These are phyloP conservation scores for Mortierella claussenii DNA, from an alignment of 192 early-diverging fungal species.

Conservation along the genomic window DNA sequence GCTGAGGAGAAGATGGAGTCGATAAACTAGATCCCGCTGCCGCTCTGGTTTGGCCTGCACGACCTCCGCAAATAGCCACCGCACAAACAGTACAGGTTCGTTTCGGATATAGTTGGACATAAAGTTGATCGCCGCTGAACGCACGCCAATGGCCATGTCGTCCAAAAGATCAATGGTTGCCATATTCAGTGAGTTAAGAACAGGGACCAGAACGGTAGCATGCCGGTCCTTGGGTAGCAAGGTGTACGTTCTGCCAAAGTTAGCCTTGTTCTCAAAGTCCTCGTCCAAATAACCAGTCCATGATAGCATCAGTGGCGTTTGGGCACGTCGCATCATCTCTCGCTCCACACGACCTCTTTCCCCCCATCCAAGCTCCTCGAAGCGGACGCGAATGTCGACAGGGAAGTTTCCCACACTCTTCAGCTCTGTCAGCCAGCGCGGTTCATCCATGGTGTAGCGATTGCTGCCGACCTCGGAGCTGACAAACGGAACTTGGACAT, in stretches of 20 bases:
- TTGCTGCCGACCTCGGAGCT: constrained; percentile 63
- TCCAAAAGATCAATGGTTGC: constrained; percentile 62
- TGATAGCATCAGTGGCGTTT: constrained; percentile 60
- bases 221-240: constrained; percentile 37
- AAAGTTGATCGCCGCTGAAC: constrained; percentile 52
- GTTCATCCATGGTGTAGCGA: constrained; percentile 64
- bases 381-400: constrained; percentile 58
- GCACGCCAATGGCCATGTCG: constrained; percentile 60
- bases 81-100: constrained; percentile 63
- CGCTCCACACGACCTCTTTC: constrained; percentile 59
- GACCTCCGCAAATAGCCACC: constrained; percentile 63
- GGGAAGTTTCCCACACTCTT: constrained; percentile 60
- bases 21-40: constrained; percentile 53
- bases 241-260: constrained; percentile 34
- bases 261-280: constrained; percentile 46
- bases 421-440: constrained; percentile 59
- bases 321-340: constrained; percentile 53
- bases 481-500: constrained; percentile 61
- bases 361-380: constrained; percentile 65
- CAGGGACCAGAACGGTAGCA: constrained; percentile 52
- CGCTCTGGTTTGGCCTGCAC: constrained; percentile 42
- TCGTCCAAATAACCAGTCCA: constrained; percentile 64
- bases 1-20: constrained; percentile 57
- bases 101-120: constrained; percentile 64
- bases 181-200: constrained; percentile 57